Base-by-base conservation (phyloP, 139 green algal species). In the Marvania coccoides region DNA sequence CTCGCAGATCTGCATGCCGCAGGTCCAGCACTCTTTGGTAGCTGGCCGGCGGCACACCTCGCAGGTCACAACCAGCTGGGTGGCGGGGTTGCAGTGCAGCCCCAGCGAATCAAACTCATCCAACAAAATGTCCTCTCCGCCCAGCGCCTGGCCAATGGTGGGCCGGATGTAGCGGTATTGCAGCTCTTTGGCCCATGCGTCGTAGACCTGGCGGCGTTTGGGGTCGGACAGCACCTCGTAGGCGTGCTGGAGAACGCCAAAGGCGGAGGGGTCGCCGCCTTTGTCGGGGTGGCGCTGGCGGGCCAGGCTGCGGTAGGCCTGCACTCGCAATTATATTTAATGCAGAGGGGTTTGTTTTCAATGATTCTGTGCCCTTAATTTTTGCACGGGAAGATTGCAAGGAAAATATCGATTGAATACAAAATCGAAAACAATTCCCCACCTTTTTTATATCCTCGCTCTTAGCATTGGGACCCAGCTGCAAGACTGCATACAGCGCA, bases 61-160 rank as follows among this genome's bases (percentile, higher is more conserved):
- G 61, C 90, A 96, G 0, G 81, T 86, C 3, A 93, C 81, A 30
- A 95, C 90, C 74, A 95, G 80, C 81, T 96, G 80, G 4, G 74
- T 83, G 13, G 35, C 36, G 0, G 80, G 57, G 55, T 86, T 61
- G 53, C 77, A 81, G 9, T 72, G 40, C 28, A 90, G 39, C 4
- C 81, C 79, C 33, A 83, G 51, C 6, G 29, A 38, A 13, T 82
- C 83, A 63, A 94, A 83, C 36, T 90, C 79, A 39, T 90, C 82
- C 45, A 96, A 70, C 42, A 96, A 64, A 2, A 82, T 54, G 23
- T 78, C 88, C 70, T 95, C 89, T 1, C 79, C 76, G 4, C 83
- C 88, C 8, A 58, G 47, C 14, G 73, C 76, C 36, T n/a, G 63
- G 5, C 10, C 6, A 56, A 47, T 39, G 2, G 4, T 47, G 15